Conservation (phyloP, 352 stramenopile genomes). For the Pythium oligandrum region DNA sequence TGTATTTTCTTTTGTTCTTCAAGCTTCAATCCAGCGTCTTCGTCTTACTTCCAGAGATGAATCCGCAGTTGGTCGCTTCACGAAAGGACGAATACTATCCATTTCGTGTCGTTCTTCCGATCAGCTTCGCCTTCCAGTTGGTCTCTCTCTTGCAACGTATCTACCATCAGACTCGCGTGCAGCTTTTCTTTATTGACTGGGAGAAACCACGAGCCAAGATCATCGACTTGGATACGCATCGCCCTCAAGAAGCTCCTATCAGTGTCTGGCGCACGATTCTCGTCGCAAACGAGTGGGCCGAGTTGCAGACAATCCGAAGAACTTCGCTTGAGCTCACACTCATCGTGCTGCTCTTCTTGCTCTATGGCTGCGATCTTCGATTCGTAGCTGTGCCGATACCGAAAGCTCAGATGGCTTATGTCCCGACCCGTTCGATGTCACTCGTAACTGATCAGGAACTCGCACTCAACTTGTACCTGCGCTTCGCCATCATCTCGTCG, state of each 20-base stretch:
- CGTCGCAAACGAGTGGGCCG: constrained; percentile 93
- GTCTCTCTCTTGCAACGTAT: constrained; percentile 61
- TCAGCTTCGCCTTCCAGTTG: constrained; percentile 84
- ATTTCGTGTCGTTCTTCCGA: constrained; percentile 76
- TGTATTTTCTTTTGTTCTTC: constrained; percentile 94
- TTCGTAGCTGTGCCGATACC: constrained; percentile 50
- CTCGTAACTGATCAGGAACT: constrained; percentile 25
- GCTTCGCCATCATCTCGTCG: constrained; percentile 86
- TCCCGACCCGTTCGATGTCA: constrained; percentile 43
- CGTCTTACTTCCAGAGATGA: constrained; percentile 76
- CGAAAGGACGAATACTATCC: constrained; percentile 83
- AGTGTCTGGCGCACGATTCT: constrained; percentile 93
- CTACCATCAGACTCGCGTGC: constrained; percentile 69
- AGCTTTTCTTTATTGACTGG: constrained; percentile 94
- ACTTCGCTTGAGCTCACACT: constrained; percentile 84
- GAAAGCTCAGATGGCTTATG: constrained; percentile 40
- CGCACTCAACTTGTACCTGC: constrained; percentile 81
- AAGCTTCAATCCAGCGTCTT: constrained; percentile 89
- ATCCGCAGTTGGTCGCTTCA: constrained; percentile 40
- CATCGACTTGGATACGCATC: constrained; percentile 45
- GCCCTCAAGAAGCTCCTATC: constrained; percentile 51
- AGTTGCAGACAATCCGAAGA: constrained; percentile 80
- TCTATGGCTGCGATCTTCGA: constrained; percentile 70
- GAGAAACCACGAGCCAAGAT: constrained; percentile 80
- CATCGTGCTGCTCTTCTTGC: constrained; percentile 82